Percentiles rank a stretch among this genome's conserved stretches.
phyloP scores from a whole-genome alignment of 2,329 filamentous ascomycete species.

The Cordyceps fumosorosea region DNA sequence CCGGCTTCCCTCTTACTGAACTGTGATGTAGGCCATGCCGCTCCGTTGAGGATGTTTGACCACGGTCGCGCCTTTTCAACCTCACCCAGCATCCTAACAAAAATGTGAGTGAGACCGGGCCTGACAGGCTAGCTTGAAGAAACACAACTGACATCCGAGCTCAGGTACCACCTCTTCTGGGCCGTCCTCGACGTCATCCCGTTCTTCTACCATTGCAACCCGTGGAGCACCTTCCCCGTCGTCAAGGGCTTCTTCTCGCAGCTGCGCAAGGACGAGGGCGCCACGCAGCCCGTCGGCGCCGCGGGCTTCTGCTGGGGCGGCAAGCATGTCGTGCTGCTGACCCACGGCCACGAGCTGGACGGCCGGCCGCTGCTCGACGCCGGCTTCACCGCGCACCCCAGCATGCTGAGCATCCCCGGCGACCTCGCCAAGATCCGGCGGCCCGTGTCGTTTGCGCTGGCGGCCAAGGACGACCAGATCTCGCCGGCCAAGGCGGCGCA shows the following conservation, averaged over 20 bases:
- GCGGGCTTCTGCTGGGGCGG: slow-evolving; percentile 61
- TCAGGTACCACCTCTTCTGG: slow-evolving; percentile 22
- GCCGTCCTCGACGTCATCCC: slow-evolving; percentile 24
- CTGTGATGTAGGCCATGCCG: slow-evolving; percentile 20
- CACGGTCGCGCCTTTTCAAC: slow-evolving; percentile 21
- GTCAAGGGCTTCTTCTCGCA: slow-evolving; percentile 32
- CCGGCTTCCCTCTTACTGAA: background rate
- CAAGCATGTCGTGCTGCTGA: slow-evolving; percentile 44
- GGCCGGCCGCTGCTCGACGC: slow-evolving; percentile 40
- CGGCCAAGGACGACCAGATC: slow-evolving; percentile 37
- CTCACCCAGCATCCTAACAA: slow-evolving; percentile 16
- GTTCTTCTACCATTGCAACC: slow-evolving; percentile 26
- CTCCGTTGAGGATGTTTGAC: slow-evolving; percentile 26
- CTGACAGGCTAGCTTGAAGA: background rate
- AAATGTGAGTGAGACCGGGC: too few species aligned
- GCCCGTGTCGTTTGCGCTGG: slow-evolving; percentile 41
- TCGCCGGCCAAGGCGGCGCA: slow-evolving; percentile 24
- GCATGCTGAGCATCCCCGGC: slow-evolving; percentile 36
- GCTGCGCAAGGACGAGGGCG: slow-evolving; percentile 27
- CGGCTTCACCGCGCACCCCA: slow-evolving; percentile 48
- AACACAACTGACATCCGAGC: background rate
- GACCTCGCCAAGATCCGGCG: slow-evolving; percentile 39
- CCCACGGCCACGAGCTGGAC: slow-evolving; percentile 28
- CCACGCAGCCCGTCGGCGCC: slow-evolving; percentile 35
- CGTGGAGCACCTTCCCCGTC: slow-evolving; percentile 25